Base-by-base conservation (phyloP, 345 rosid species). In the Syzygium aqueum region DNA sequence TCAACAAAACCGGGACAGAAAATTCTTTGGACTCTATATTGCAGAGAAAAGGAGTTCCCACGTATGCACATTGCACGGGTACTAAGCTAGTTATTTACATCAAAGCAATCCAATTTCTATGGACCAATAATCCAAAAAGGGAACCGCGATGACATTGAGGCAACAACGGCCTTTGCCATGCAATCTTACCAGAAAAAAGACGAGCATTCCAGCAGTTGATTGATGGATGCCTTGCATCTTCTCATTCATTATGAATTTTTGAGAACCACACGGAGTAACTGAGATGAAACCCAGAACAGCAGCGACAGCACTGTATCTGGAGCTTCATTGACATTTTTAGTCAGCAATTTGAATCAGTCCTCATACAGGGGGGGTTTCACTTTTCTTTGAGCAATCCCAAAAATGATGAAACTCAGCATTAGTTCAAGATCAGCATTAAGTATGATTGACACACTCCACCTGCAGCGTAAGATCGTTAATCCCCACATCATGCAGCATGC, bases 381-480 rank as follows among this genome's bases (percentile, higher is more conserved):
- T 16, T 84, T n/a, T 43, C 85, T 14, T 51, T n/a, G 13, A 51
- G 25, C 3, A 12, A 33, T 84, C 85, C 40, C 56, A 0, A 30
- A 53, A 40, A 30, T 52, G 40, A 7, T 53, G 85, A 56, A 83
- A 83, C 56, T 50, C 85, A 83, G 30, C 56, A 22, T 43, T 52
- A 50, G 85, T 43, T 53, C 40, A 30, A 51, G 85, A 84, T 30
- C 85, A 52, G 40, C 11, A 52, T 23, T 84, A 52, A 28, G 57
- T 43, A 30, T 84, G 85, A 85, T 88, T 91, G 84, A 90, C 89
- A 83, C 91, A 87, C 85, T 97, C 98, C 57, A 95, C 89, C 92
- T 97, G 98, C 89, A 97, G 85, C 25, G 97, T 97, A 92, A 95
- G 91, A 91, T 97, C 99, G 84, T 95, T 94, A 84, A 97, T 90